Evolutionary conservation across 148 eudicot genomes (phyloP).

Genomic region (Rhododendron williamsianum): DNA sequence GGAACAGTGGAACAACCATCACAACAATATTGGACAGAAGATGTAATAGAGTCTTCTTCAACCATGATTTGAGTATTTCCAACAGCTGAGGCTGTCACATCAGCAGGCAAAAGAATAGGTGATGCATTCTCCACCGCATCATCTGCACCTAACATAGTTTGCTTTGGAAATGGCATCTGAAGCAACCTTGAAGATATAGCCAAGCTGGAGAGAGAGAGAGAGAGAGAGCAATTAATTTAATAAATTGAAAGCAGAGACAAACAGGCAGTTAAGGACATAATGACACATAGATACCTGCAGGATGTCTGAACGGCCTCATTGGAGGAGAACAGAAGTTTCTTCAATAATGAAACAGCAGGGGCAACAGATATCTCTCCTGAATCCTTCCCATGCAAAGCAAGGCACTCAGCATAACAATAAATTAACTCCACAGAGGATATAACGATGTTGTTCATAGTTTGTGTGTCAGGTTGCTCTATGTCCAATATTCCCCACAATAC

Average conservation of each 20-base stretch:
- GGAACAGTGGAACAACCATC: constrained; percentile 99
- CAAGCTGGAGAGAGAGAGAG: constrained; percentile 45
- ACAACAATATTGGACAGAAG: constrained; percentile 97
- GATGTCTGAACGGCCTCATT: constrained; percentile 98
- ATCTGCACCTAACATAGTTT: constrained; percentile 86
- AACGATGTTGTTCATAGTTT: constrained; percentile 92
- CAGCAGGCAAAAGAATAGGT: constrained; percentile 46
- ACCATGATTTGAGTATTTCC: constrained; percentile 77
- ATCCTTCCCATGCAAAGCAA: constrained; percentile 80
- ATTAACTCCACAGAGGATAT: constrained; percentile 91
- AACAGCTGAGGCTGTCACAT: constrained; percentile 42
- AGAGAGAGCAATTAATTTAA: constrained; percentile 4
- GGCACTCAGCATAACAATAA: constrained; percentile 96
- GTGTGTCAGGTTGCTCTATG: constrained; percentile 95
- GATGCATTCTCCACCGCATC: constrained; percentile 62
- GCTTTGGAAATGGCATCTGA: constrained; percentile 99
- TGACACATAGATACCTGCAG: constrained; percentile 64
- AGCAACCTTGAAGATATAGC: constrained; percentile 98
- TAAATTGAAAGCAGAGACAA: neutral
- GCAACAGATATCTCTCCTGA: constrained; percentile 56
- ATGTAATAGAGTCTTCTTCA: constrained; percentile 92
- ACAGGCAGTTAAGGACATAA: neutral
- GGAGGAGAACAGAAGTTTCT: constrained; percentile 70
- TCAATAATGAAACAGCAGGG: constrained; percentile 75
- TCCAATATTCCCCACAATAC: constrained; percentile 98